Percentiles rank a stretch among this genome's conserved stretches.
Conservation (phyloP, 2,329 filamentous ascomycete species). For the Claviceps spartinae region DNA sequence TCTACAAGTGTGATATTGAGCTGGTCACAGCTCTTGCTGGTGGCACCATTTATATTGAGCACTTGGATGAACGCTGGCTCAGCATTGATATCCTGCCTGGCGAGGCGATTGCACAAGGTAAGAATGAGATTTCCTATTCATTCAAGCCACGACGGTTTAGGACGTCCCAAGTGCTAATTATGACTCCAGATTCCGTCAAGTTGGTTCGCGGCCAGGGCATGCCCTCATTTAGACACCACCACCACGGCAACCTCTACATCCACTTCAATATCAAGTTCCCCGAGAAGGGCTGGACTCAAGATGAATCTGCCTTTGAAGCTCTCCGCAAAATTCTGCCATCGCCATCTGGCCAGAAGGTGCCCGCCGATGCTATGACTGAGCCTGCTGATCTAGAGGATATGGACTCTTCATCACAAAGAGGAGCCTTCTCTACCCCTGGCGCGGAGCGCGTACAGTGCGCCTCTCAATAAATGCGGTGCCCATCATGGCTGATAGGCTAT, state of each 20-base stretch:
- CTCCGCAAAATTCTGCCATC: conserved; percentile 78
- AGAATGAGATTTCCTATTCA: conserved; percentile 16
- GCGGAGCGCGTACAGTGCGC: conserved; percentile 77
- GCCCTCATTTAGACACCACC: conserved; percentile 90
- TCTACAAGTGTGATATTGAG: conserved; percentile 92
- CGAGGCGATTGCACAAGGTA: conserved; percentile 88
- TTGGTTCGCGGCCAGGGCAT: conserved; percentile 94
- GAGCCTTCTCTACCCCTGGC: conserved; percentile 51
- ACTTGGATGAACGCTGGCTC: conserved; percentile 94
- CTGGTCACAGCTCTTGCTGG: conserved; percentile 89
- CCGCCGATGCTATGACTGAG: conserved; percentile 80
- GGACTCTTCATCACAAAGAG: conserved; percentile 50
- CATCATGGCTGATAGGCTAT: not conserved
- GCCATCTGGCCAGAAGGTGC: conserved; percentile 45
- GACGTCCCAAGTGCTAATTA: not conserved
- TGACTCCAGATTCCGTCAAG: conserved; percentile 65
- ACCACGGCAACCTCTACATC: conserved; percentile 91
- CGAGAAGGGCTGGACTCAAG: conserved; percentile 54
- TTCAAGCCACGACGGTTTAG: not conserved
- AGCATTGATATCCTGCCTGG: conserved; percentile 85
- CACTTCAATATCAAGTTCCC: conserved; percentile 98
- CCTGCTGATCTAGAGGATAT: conserved; percentile 77
- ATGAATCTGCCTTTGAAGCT: conserved; percentile 57
- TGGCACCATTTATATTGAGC: conserved; percentile 83
- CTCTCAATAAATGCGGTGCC: conserved; percentile 52